Evolutionary conservation across 495 filamentous ascomycete species (phyloP), one percentile per base, ranked within the genome.

Genomic region (Trichodelitschia bisporula): DNA sequence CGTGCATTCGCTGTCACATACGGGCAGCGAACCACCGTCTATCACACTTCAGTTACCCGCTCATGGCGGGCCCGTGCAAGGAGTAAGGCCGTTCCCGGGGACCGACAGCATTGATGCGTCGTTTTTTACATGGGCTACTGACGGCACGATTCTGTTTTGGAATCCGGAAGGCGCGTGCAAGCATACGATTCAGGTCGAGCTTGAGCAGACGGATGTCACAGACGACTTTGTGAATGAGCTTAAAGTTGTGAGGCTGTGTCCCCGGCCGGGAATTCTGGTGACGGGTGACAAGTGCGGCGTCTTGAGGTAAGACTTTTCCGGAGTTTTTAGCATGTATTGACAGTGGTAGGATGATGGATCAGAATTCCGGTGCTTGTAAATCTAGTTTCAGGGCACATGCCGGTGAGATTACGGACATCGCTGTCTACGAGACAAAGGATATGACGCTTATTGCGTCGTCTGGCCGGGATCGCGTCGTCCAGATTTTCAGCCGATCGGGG

Each of bases 251-350:
- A 55, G 65, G 59, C 72, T 19, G 66, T 64, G 0, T 50, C 55
- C 27, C 54, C 63, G 18, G 67, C 64, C 19, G 56, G 63, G 29
- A 14, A 60, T 64, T 34, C 66, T 93, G 31, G 58, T 84, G 4
- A 65, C 75, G 11, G 86, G 84, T 3, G 89, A 95, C 51, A 80
- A 67, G 45, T 62, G 72, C 32, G 86, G 86, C 27, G 64, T 84
- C 23, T 49, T 95, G 26, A 64, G 74, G 69, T 74, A 56, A 41
- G 51, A 20, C 13, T 15, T n/a, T 28, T 5, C 8, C 20, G 21
- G 2, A 18, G 15, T 4, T 19, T n/a, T 18, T 19, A 8, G 5
- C n/a, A 35, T 18, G 36, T 35, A 41, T 37, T 28, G 13, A 31
- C 9, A 32, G 13, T 19, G 30, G 24, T 37, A 64, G 59, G 16